Evolutionary conservation across 257 asterid genomes (phyloP), one percentile per base, ranked within the genome.

Genomic region (Phtheirospermum japonicum): DNA sequence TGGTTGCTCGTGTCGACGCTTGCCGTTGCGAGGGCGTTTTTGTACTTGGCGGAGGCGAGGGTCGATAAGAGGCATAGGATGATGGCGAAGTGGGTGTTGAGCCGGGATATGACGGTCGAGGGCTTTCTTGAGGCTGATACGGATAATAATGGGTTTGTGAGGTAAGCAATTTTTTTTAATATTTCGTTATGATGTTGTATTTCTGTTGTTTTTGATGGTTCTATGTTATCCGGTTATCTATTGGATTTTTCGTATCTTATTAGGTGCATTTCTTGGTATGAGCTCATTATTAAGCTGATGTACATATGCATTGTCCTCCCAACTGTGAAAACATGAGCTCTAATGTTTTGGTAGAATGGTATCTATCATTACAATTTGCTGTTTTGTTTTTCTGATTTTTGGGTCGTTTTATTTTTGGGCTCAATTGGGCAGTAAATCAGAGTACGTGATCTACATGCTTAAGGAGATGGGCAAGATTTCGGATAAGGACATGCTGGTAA

Each of bases 1-100:
- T 92, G 99, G 99, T 75, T 92, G 83, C 99, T 92, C 17, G 95
- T 92, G 30, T 88, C 97, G 0, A 89, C 99, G 1, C 95, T 92
- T 63, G 97, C 99, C 1, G 97, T 92, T 54, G 99, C 97, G 74
- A 89, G 97, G 45, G 97, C 99, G 11, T 92, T 92, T 70, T 90
- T 92, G 19, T 92, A 89, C 81, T 82, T 92, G 85, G 85, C 97
- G 36, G 99, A 92, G 90, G 84, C 90, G 5, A 84, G 99, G 65
- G 88, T 92, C 8, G 99, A 92, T 54, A 92, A 78, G 78, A 75
- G 99, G 68, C 88, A 92, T 19, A 70, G 99, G 83, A 75, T 39
- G 70, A 85, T 92, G 95, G 95, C 87, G 8, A 85, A 92, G 75
- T 86, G 95, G 95, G 96, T 92, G 67, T 94, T 92, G 34, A 85